Evolutionary conservation across 2,329 filamentous ascomycete genomes (phyloP).

Genomic region (Diaporthe australafricana): DNA sequence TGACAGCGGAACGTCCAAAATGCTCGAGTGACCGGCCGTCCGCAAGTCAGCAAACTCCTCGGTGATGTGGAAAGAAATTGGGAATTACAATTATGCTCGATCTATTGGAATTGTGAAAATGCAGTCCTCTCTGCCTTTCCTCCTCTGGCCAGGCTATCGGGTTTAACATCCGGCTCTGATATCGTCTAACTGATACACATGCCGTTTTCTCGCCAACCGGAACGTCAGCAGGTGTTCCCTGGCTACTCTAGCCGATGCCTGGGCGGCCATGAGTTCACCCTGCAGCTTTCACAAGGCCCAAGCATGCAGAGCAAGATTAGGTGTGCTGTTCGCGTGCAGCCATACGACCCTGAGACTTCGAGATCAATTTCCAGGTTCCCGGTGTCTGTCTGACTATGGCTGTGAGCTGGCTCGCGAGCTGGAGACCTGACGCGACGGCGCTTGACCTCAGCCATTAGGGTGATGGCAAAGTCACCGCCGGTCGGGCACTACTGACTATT

Average conservation of each 20-base stretch:
- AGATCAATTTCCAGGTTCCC: constrained; percentile 22
- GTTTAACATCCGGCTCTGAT: constrained; percentile 2
- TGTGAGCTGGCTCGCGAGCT: constrained; percentile 4
- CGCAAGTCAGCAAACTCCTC: neutral
- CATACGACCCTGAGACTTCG: constrained; percentile 26
- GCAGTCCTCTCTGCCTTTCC: neutral
- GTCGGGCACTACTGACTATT: constrained; percentile 15
- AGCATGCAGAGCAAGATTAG: constrained; percentile 7
- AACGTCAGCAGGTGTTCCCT: constrained; percentile 13
- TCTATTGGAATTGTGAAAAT: constrained; percentile 19
- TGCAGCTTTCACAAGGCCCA: constrained; percentile 20
- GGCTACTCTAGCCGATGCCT: constrained; percentile 23
- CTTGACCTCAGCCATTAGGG: constrained; percentile 1
- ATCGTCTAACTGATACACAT: constrained; percentile 31
- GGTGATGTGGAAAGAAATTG: constrained; percentile 5
- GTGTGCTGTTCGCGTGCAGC: constrained; percentile 16
- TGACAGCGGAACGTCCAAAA: neutral
- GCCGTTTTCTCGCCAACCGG: constrained; percentile 24
- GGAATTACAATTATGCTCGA: constrained; percentile 18
- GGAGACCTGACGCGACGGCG: constrained; percentile 20
- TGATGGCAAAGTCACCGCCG: constrained; percentile 25
- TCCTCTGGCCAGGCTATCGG: constrained; percentile 17
- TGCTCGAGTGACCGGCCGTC: neutral
- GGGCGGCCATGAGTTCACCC: constrained; percentile 27
- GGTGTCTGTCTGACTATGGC: constrained; percentile 3